Evolutionary conservation across 1,139 yeast genomes (phyloP), one percentile per base, ranked within the genome.

Genomic region (Schizosaccharomyces versatilis): DNA sequence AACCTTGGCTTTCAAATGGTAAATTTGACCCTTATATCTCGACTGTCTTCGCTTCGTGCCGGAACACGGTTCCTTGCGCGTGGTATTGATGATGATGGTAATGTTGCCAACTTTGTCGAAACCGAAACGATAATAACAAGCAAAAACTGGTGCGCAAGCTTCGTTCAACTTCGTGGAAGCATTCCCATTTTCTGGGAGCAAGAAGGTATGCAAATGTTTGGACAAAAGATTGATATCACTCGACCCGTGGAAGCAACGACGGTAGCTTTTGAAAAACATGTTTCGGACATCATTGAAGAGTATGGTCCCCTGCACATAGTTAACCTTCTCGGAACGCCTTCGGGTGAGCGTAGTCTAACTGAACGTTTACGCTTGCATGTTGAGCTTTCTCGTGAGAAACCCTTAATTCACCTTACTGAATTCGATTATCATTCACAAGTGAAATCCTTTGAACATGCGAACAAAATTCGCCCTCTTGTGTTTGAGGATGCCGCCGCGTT

Each of bases 151-250:
- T 72, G 75, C 55, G 85, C 78, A 65, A 79, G 96, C 1, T 88
- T 80, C 65, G 78, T 83, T 1, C 95, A 88, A 66, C 77, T 90
- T 14, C 73, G 99, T 66, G 99, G 99, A 2, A 83, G 95, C 14
- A 90, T 90, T 2, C 98, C 99, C 0, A 74, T 93, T 1, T 93
- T 93, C 65, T 93, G 98, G 98, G 98, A 93, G 65, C 99, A 93
- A 66, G 97, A 88, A 63, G 79, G 58, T 14, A 48, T 94, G 1
- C 81, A 84, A 10, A 68, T 80, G 56, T 69, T 80, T n/a, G 65
- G 79, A 52, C 81, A 90, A 15, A 90, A 88, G 65, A 84, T 90
- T 54, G 82, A 84, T 42, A 74, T 93, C 10, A 86, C 96, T 0
- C 73, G 98, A 62, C 84, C 95, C 1, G 68, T 76, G 36, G 97